Base-by-base conservation (phyloP, 2,329 filamentous ascomycete species). In the Aspergillus bombycis region DNA sequence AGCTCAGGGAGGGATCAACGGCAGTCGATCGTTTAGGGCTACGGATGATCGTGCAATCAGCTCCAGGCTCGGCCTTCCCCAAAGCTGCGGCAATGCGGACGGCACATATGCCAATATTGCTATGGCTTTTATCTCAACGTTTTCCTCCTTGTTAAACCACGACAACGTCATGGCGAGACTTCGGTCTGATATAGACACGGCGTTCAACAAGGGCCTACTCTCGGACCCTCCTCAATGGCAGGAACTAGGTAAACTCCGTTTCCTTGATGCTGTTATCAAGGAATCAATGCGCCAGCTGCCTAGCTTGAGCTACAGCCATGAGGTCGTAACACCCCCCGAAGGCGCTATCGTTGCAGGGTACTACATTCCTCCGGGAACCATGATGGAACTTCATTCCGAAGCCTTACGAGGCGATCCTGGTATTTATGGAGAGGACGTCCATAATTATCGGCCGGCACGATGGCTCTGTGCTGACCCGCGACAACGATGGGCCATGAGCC, bases 251-350 rank as follows among this genome's bases (percentile, higher is more conserved):
- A 30, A 53, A 1, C 41, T 68, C 4, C 38, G 45, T 11, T 69
- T 69, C 32, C 60, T 71, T 4, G 62, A 69, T 4, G 66, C 69
- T 19, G 61, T 66, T 1, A 50, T 70, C 46, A 71, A 67, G 32
- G 69, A 70, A 52, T 59, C 63, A 6, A 57, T 67, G 57, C 62
- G 69, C n/a, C 48, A 48, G 12, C 36, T 60, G 3, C 26, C 61
- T 34, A 21, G 26, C 19, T 16, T 36, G 4, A 23, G 4, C 4
- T 41, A 50, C 3, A 26, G 52, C 11, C 45, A 45, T 7, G 56
- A 62, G 38, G 45, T 62, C 3, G 11, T n/a, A 16, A n/a, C 61
- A 3, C 53, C 66, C 7, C 6, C 38, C 7, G 60, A 32, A 14
- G 45, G 57, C 14, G 48, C 52, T 2, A 26, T n/a, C 7, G 19